A percentile compares a stretch with the other conserved stretches of the same genome.
phyloP scores from a whole-genome alignment of 305 asterid species.

The Fraxinus floribunda region DNA sequence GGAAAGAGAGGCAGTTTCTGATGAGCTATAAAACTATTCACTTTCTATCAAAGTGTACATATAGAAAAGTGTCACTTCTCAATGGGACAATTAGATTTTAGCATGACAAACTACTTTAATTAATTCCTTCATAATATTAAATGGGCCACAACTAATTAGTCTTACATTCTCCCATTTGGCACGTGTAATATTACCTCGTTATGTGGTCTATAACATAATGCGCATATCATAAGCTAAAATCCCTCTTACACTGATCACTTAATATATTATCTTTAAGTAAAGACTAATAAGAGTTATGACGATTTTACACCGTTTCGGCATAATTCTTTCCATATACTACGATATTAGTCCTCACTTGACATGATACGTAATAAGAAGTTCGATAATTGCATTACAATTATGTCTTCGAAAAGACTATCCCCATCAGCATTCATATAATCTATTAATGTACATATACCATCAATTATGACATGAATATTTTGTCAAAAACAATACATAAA shows the following conservation, averaged over 20 bases:
- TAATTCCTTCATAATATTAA: too few relatives aligned
- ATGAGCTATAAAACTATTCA: background rate
- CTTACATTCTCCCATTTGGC: background rate
- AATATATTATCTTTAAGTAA: background rate
- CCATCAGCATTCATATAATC: too few relatives aligned
- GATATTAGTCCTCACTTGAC: too few relatives aligned
- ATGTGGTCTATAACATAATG: background rate
- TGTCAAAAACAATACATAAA: too few relatives aligned
- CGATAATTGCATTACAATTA: too few relatives aligned
- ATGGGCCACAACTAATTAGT: background rate
- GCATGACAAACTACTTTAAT: background rate
- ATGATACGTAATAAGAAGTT: too few relatives aligned
- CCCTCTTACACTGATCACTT: background rate
- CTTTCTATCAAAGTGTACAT: background rate
- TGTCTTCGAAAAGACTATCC: too few relatives aligned
- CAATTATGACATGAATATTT: too few relatives aligned
- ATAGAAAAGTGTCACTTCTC: background rate
- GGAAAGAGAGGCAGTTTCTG: background rate
- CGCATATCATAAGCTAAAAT: background rate
- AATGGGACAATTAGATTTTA: background rate
- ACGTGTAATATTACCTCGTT: background rate
- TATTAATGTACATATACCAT: too few relatives aligned
- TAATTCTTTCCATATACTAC: background rate
- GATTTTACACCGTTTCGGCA: background rate
- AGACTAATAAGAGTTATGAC: background rate